Base-by-base conservation (phyloP, 192 early-diverging fungal genomes). In the Diversispora eburnea region DNA sequence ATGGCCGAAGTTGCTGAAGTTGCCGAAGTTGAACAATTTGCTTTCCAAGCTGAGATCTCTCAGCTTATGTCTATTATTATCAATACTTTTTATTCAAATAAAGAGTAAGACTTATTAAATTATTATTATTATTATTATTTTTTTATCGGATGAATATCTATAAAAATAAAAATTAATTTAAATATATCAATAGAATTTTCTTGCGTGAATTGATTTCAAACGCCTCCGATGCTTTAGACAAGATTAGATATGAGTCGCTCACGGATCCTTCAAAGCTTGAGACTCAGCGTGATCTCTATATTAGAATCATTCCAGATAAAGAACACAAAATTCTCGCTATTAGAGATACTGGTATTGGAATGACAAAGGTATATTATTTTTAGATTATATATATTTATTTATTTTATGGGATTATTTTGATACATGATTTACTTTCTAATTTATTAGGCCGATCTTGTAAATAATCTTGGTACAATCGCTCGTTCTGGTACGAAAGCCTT, bases 11-110 rank as follows among this genome's bases (percentile, higher is more conserved):
- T 5, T 12, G 52, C 17, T 5, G n/a, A 58, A 48, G 60, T 51
- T 46, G 42, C 70, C 5, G 71, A 73, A 51, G 71, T 62, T 43
- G 71, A 73, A 73, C 56, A 73, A 51, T 73, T 73, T 70, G 67
- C 54, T 22, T 96, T 98, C 88, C 92, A 97, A 89, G 96, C 96
- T 92, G 97, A 99, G 90, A 97, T 99, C 80, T 92, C 92, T 90
- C 93, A 95, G 94, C 85, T 99, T 86, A 99, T 99, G 98, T 93
- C 91, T 78, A 91, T 99, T 80, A 98, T 99, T 90, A 98, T 99
- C 91, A 99, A 99, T 91, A 97, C 98, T 77, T 96, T 99, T 84
- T 98, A 98, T 87, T 91, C 91, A 64, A 94, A 95, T 90, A 94
- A 94, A 89, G 96, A 97, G 81, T 73, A 45, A 62, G 71, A 49